Evolutionary conservation across 1,284 basidiomycete species (phyloP).

Genomic region (Ganoderma multipileum): DNA sequence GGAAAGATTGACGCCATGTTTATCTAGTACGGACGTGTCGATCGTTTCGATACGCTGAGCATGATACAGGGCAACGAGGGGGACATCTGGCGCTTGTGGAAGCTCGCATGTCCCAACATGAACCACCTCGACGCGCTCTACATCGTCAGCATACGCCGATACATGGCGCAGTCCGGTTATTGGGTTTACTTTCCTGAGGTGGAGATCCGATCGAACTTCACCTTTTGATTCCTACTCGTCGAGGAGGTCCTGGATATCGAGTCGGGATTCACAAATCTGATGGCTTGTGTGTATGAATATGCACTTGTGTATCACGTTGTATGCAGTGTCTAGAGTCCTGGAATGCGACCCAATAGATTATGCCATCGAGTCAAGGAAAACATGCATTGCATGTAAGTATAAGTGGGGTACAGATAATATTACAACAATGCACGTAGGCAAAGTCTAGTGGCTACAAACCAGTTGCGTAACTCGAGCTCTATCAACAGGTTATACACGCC

Average conservation of each 20-base stretch:
- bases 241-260: not conserved
- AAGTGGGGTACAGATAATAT: not conserved
- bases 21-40: not conserved
- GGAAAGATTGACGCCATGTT: no score
- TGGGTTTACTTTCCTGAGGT: not conserved
- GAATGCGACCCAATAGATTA: not conserved
- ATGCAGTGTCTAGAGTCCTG: not conserved
- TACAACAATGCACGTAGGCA: not conserved
- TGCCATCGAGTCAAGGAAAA: not conserved
- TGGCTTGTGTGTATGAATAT: not conserved
- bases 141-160: not conserved
- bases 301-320: not conserved
- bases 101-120: not conserved
- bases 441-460: slow-evolving; percentile 4
- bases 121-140: not conserved
- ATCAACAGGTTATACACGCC: not conserved
- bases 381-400: not conserved
- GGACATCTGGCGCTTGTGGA: not conserved
- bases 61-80: not conserved
- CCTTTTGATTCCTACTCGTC: not conserved
- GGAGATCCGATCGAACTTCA: not conserved
- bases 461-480: not conserved
- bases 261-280: not conserved
- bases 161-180: not conserved
- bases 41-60: not conserved